phyloP scores from a whole-genome alignment of 208 protist species.

The Acanthamoeba lenticulata region DNA sequence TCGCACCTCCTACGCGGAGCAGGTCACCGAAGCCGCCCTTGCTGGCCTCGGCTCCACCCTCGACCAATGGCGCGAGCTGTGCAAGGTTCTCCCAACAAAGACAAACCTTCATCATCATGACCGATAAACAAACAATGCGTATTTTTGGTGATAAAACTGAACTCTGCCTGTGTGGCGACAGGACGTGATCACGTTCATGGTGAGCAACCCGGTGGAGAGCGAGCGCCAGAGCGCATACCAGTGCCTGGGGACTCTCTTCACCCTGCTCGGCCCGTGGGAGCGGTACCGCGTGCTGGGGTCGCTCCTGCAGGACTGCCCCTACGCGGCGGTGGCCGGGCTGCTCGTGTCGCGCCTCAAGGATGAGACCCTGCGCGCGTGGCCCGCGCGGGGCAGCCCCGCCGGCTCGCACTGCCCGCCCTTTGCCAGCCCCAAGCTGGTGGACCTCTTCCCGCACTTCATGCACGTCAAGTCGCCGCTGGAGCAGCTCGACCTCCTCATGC shows the following conservation, averaged over 20 bases:
- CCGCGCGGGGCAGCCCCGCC: not conserved
- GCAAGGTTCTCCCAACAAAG: not conserved
- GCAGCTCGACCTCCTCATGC: slow-evolving; percentile 44
- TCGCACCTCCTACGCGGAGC: not conserved
- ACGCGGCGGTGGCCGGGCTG: slow-evolving; percentile 47
- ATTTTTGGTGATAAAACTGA: not conserved
- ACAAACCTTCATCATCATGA: not conserved
- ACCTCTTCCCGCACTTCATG: slow-evolving; percentile 67
- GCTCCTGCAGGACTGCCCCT: slow-evolving; percentile 60
- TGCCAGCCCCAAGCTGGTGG: slow-evolving; percentile 47
- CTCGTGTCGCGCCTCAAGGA: slow-evolving; percentile 47
- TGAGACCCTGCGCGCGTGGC: slow-evolving; percentile 55
- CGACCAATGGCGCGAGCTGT: slow-evolving; percentile 40
- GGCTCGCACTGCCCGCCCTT: slow-evolving; percentile 38
- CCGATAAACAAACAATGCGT: not conserved
- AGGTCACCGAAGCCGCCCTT: not conserved
- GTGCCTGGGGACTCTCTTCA: not conserved
- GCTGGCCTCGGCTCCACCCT: not conserved
- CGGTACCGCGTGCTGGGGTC: not conserved
- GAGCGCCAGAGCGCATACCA: not conserved
- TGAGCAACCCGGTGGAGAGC: not conserved
- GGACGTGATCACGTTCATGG: slow-evolving; percentile 66
- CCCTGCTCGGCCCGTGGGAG: not conserved
- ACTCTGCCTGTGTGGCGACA: not conserved
- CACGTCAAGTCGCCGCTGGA: not conserved